Conservation (phyloP, 768 basidiomycete genomes). For the Psilocybe tampanensis region DNA sequence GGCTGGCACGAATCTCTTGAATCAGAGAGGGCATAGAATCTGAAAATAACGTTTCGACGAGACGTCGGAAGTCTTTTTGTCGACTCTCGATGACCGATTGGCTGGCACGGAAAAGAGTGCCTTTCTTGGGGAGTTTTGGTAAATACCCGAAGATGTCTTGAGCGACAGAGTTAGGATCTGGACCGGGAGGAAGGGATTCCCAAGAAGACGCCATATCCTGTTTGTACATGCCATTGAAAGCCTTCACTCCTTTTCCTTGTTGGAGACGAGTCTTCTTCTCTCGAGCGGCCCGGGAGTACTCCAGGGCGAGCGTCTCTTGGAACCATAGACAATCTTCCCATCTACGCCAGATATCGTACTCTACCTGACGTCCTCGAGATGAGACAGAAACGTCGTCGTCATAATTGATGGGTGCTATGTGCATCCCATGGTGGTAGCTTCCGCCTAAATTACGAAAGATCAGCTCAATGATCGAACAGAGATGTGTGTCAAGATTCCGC, state of each 20-base stretch:
- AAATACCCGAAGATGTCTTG: slow-evolving; percentile 66
- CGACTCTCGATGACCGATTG: slow-evolving; percentile 68
- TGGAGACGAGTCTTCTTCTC: slow-evolving; percentile 68
- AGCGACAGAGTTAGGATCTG: slow-evolving; percentile 75
- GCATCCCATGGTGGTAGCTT: slow-evolving; percentile 63
- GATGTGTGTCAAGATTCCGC: slow-evolving; percentile 16
- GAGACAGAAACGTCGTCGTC: slow-evolving; percentile 41
- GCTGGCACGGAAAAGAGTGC: slow-evolving; percentile 71
- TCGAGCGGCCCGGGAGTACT: slow-evolving; percentile 64
- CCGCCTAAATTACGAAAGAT: slow-evolving; percentile 38
- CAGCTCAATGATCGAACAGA: slow-evolving; percentile 1
- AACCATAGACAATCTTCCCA: slow-evolving; percentile 87
- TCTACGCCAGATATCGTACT: slow-evolving; percentile 76
- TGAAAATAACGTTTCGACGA: slow-evolving; percentile 61
- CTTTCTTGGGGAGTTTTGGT: slow-evolving; percentile 71
- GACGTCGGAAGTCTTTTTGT: slow-evolving; percentile 55
- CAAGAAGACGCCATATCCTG: slow-evolving; percentile 79
- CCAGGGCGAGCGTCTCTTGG: slow-evolving; percentile 67
- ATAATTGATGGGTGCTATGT: slow-evolving; percentile 46
- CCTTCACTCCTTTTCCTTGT: slow-evolving; percentile 78
- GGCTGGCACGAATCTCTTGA: slow-evolving; percentile 61
- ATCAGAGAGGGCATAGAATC: slow-evolving; percentile 68
- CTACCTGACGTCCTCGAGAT: slow-evolving; percentile 37
- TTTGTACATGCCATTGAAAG: slow-evolving; percentile 63
- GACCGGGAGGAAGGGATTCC: slow-evolving; percentile 83